Base-by-base conservation (phyloP, 257 asterid species). In the Prunella vulgaris region DNA sequence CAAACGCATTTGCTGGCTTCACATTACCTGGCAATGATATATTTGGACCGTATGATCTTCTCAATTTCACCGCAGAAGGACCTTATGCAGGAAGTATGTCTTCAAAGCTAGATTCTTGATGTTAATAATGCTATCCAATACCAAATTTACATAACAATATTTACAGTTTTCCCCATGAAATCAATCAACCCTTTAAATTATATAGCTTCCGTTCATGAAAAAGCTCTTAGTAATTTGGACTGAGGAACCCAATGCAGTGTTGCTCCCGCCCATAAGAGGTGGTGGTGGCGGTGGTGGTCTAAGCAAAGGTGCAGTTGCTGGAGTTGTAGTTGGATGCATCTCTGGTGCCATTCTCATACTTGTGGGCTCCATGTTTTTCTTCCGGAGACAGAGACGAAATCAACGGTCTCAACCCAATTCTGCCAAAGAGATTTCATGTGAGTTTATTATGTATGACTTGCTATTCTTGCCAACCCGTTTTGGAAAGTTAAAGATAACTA, bases 31-130 rank as follows among this genome's bases (percentile, higher is more conserved):
- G 76, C 32, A 53, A 4, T 56, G 84, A 83, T 49, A 66, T 62
- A 17, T 85, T 78, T 60, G 90, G 90, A 68, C 90, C 88, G 24
- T 83, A 76, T 57, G 87, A 82, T 68, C 86, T 85, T 58, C 83
- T 85, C 74, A 75, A 81, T 78, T 85, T 85, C 75, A 83, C 79
- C 10, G 80, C 80, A 15, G 28, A 51, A 42, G 86, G 84, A 44
- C 84, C 79, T 66, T 78, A 69, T 40, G 28, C 72, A 49, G 1
- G 52, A 60, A 57, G 87, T 82, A 80, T n/a, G 83, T 49, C 72
- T 63, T 67, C 35, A 7, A 17, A 69, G 53, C 53, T 30, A 33
- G 25, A 25, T 57, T 5, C 10, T 46, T 20, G 24, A 42, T 52
- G 30, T 42, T 58, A 8, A 14, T 60, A 10, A 40, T 10, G 48